Percentiles rank a stretch among this genome's conserved stretches.
These are phyloP conservation scores for Mucor piriformis DNA, from an alignment of 371 early-diverging fungal species.

Conservation along the genomic window DNA sequence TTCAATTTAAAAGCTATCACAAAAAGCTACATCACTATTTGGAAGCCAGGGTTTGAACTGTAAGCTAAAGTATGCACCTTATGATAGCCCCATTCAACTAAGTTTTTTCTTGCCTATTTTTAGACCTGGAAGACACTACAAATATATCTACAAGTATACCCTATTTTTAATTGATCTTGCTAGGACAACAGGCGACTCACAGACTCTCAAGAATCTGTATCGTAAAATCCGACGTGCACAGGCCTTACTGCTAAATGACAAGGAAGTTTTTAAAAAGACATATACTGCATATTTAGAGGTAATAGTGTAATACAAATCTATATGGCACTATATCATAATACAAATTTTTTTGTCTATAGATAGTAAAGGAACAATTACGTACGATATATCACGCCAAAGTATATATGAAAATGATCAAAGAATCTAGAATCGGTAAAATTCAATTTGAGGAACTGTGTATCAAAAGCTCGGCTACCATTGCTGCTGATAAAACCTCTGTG, in stretches of 20 bases:
- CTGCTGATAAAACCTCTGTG: slow-evolving; percentile 3
- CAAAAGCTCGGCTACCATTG: not conserved
- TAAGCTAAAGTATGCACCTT: slow-evolving; percentile 19
- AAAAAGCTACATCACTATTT: slow-evolving; percentile 63
- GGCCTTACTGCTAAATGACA: slow-evolving; percentile 52
- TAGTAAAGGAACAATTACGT: slow-evolving; percentile 1
- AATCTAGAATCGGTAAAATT: slow-evolving; percentile 1
- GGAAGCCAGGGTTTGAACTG: slow-evolving; percentile 76
- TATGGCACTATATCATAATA: too few relatives aligned
- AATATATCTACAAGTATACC: slow-evolving; percentile 67
- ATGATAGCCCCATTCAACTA: not conserved
- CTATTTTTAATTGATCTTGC: slow-evolving; percentile 60
- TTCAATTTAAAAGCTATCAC: slow-evolving; percentile 58
- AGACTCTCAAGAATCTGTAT: slow-evolving; percentile 58
- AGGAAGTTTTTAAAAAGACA: slow-evolving; percentile 51
- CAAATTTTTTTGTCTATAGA: too few relatives aligned
- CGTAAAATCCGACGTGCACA: slow-evolving; percentile 60
- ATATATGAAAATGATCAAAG: slow-evolving; percentile 3
- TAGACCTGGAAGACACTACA: slow-evolving; percentile 71
- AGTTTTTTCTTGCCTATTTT: not conserved
- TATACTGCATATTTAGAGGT: slow-evolving; percentile 50
- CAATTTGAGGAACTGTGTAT: slow-evolving; percentile 10
- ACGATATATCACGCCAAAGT: not conserved
- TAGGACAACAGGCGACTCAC: slow-evolving; percentile 57
- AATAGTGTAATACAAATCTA: too few relatives aligned